Conservation (phyloP, 2,329 filamentous ascomycete species). For the Trichoderma atrobrunneum region DNA sequence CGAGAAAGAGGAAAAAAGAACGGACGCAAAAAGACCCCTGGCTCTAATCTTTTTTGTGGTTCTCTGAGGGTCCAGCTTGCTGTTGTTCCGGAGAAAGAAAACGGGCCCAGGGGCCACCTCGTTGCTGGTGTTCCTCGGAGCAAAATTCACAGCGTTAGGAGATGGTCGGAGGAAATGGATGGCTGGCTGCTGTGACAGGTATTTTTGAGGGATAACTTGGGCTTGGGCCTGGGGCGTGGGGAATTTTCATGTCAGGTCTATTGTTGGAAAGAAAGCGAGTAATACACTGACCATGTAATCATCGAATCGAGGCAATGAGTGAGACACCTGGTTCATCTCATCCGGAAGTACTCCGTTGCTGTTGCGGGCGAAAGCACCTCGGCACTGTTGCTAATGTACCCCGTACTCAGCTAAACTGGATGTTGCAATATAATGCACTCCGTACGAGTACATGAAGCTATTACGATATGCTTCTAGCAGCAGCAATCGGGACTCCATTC, state of each 20-base stretch:
- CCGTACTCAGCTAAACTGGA: constrained; percentile 6
- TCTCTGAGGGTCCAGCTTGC: neutral
- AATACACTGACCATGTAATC: neutral
- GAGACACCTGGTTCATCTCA: neutral
- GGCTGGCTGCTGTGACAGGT: neutral
- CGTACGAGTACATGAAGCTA: constrained; percentile 7
- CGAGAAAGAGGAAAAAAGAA: neutral
- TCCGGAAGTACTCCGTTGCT: constrained; percentile 4
- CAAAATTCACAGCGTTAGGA: neutral
- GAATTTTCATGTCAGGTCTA: neutral
- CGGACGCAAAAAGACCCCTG: neutral
- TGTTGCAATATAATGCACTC: neutral
- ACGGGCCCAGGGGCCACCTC: too few species aligned
- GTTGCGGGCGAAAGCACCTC: neutral
- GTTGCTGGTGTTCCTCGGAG: neutral
- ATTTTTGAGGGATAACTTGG: neutral
- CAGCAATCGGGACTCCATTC: neutral
- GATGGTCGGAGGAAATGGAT: neutral
- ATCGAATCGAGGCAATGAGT: neutral
- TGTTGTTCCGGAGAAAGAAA: neutral
- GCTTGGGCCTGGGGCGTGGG: neutral
- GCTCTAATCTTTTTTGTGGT: neutral
- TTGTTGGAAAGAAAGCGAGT: neutral
- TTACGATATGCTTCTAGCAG: neutral
- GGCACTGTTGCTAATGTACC: constrained; percentile 8